These are phyloP conservation scores for Purpureocillium lavendulum DNA, from an alignment of 2,329 filamentous ascomycete species.

Conservation along the genomic window DNA sequence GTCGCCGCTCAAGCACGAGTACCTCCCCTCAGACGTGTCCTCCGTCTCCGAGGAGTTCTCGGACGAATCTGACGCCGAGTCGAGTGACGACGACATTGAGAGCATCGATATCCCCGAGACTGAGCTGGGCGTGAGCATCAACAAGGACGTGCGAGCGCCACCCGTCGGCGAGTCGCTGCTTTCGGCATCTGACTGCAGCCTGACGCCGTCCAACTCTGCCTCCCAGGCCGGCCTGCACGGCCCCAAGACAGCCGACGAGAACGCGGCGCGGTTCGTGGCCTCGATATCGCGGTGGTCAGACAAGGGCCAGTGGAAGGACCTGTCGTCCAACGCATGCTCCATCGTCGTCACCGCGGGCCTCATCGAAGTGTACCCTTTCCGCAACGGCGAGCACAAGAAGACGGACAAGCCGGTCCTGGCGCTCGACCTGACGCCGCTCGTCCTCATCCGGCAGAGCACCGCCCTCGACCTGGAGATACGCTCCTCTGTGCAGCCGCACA, in stretches of 20 bases:
- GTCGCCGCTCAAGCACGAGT: slow-evolving; percentile 94
- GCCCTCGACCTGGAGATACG: slow-evolving; percentile 90
- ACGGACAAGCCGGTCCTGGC: slow-evolving; percentile 47
- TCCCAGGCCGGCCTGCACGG: slow-evolving; percentile 62
- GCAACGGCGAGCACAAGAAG: slow-evolving; percentile 18
- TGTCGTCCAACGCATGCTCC: slow-evolving; percentile 42
- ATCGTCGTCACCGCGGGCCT: slow-evolving; percentile 50
- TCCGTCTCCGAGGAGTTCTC: slow-evolving; percentile 48
- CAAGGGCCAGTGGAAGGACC: slow-evolving; percentile 52
- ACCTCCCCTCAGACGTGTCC: slow-evolving; percentile 70
- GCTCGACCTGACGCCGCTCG: slow-evolving; percentile 83
- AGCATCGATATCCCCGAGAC: slow-evolving; percentile 52
- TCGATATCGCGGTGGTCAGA: slow-evolving; percentile 56
- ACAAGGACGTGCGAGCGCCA: slow-evolving; percentile 16
- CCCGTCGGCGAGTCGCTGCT: slow-evolving; percentile 29
- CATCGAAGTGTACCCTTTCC: slow-evolving; percentile 46
- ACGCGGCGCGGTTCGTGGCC: slow-evolving; percentile 39
- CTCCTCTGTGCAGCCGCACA: slow-evolving; percentile 69
- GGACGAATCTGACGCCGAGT: slow-evolving; percentile 40
- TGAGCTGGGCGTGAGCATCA: slow-evolving; percentile 49
- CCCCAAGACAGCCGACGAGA: slow-evolving; percentile 28
- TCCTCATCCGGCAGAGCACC: slow-evolving; percentile 83
- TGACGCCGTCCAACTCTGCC: slow-evolving; percentile 73
- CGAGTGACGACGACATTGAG: slow-evolving; percentile 48
- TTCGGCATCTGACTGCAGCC: slow-evolving; percentile 46